phyloP scores from a whole-genome alignment of 2,329 filamentous ascomycete genomes.

The Epichloe coenophiala region DNA sequence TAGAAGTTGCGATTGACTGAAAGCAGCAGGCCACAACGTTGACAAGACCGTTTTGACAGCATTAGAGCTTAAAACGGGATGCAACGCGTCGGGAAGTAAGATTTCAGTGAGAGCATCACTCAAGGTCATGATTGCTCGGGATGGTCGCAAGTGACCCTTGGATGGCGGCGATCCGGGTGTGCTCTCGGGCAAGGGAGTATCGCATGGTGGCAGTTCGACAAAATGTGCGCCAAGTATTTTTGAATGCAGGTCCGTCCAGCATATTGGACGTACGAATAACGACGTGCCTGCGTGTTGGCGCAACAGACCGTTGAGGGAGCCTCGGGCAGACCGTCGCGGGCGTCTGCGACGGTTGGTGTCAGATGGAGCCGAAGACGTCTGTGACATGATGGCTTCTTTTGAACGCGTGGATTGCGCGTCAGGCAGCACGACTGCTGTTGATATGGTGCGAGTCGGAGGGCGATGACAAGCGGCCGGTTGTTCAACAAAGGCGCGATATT shows the following conservation, averaged over 20 bases:
- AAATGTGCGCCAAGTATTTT: conserved; percentile 35
- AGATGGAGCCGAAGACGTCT: neutral
- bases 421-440: conserved; percentile 1
- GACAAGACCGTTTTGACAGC: conserved; percentile 31
- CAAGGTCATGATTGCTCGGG: conserved; percentile 27
- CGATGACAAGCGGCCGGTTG: conserved; percentile 9
- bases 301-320: conserved; percentile 40
- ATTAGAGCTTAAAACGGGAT: conserved; percentile 22
- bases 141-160: conserved; percentile 24
- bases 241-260: conserved; percentile 41
- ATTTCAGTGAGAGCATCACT: conserved; percentile 30
- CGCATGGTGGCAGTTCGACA: conserved; percentile 26
- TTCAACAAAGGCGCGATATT: conserved; percentile 12
- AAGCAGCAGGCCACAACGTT: conserved; percentile 28
- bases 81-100: conserved; percentile 20
- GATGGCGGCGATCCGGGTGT: conserved; percentile 21
- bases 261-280: conserved; percentile 39
- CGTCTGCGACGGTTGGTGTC: neutral
- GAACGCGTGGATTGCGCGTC: conserved; percentile 14
- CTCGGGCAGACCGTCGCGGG: conserved; percentile 23
- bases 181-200: conserved; percentile 25
- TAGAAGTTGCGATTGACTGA: conserved; percentile 15
- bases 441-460: neutral
- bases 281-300: conserved; percentile 31
- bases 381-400: conserved; percentile 4